Base-by-base conservation (phyloP, 129 eudicot species). In the Calendula officinalis region DNA sequence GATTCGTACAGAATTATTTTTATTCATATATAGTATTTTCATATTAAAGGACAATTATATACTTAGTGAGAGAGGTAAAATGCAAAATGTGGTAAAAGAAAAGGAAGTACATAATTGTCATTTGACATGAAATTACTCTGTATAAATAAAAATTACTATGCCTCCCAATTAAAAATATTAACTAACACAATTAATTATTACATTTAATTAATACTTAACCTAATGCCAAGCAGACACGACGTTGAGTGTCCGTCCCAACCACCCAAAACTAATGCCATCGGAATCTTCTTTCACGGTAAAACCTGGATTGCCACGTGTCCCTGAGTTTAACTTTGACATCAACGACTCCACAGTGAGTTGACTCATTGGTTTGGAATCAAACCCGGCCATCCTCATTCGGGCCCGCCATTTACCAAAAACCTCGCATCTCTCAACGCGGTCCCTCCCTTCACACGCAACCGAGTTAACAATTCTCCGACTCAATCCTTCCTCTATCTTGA, bases 361-460 rank as follows among this genome's bases (percentile, higher is more conserved):
- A 72, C 89, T 77, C 81, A 83, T 42, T 6, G 80, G 72, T 41
- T 57, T 78, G 0, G 60, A 30, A 35, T 51, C 69, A 67, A 87
- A 87, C 80, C 96, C 98, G 9, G 98, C 98, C 98, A 91, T 91
- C 7, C 86, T 68, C 96, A 91, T 61, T 16, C 98, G 76, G 73
- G 98, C 98, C 88, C 98, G 79, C 98, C 98, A 91, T 78, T 91
- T 91, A 30, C 96, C 98, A 7, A 91, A 91, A 77, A 87, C 88
- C 67, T 91, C 98, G 82, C 88, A 85, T 74, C 98, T 85, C 59
- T 91, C 98, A 33, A 91, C 95, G 0, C 98, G 96, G 45, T 91
- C 96, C 68, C 86, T 76, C 69, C 98, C 98, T 57, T 91, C 96
- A 44, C 98, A 87, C 79, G 96, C 94, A 51, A 91, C 88, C 84